Conservation (phyloP, 495 filamentous ascomycete genomes). For the Cercophora sp. region DNA sequence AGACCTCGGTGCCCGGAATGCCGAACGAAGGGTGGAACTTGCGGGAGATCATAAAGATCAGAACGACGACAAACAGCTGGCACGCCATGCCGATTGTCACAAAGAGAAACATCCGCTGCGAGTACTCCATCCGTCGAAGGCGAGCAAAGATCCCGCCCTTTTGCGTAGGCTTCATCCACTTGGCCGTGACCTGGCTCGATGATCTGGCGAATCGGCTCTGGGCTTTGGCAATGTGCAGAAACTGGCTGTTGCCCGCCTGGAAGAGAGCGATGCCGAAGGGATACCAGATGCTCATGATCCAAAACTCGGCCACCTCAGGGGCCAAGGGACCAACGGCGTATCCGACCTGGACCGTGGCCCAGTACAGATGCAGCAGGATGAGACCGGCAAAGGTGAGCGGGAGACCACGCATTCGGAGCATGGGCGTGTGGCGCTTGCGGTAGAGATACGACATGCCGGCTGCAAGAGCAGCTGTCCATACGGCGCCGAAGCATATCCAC, state of each 20-base stretch:
- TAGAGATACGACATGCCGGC: slow-evolving; percentile 53
- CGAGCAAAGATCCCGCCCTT: slow-evolving; percentile 3
- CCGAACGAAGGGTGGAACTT: slow-evolving; percentile 55
- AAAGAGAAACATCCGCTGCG: slow-evolving; percentile 41
- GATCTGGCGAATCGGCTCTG: slow-evolving; percentile 42
- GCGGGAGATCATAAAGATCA: slow-evolving; percentile 62
- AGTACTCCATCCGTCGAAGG: slow-evolving; percentile 39
- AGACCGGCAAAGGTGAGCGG: slow-evolving; percentile 56
- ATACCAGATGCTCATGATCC: slow-evolving; percentile 70
- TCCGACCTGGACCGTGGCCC: slow-evolving; percentile 54
- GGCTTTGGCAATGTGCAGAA: slow-evolving; percentile 58
- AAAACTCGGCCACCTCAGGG: slow-evolving; percentile 53
- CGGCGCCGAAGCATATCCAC: slow-evolving; percentile 35
- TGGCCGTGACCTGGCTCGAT: slow-evolving; percentile 19
- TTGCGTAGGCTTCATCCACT: slow-evolving; percentile 23
- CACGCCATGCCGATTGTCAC: slow-evolving; percentile 50
- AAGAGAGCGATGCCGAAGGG: slow-evolving; percentile 69
- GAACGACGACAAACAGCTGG: slow-evolving; percentile 55
- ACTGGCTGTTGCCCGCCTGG: slow-evolving; percentile 63
- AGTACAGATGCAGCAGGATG: slow-evolving; percentile 62
- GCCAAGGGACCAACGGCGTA: slow-evolving; percentile 57
- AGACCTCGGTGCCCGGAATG: slow-evolving; percentile 37
- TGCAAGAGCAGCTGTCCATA: slow-evolving; percentile 55
- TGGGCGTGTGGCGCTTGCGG: slow-evolving; percentile 50
- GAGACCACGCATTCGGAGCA: slow-evolving; percentile 61